Conservation (phyloP, 176 grass and related monocot genomes). For the Eremochloa ophiuroides region DNA sequence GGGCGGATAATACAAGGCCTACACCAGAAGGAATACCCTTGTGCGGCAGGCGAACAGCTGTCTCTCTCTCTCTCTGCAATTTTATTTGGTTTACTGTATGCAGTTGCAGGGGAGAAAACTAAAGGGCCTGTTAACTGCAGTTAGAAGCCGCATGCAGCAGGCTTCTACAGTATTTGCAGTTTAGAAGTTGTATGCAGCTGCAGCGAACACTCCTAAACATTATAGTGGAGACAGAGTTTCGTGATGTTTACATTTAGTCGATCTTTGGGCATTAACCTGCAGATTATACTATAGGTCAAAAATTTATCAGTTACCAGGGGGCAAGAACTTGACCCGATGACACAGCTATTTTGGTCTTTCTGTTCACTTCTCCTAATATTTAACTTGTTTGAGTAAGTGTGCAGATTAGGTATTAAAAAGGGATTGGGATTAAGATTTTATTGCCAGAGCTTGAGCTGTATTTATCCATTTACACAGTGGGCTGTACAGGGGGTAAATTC, state of each 20-base stretch:
- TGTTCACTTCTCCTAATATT: slow-evolving; percentile 31
- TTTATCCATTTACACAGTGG: slow-evolving; percentile 29
- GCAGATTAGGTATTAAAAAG: slow-evolving; percentile 56
- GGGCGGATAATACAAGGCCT: slow-evolving; percentile 37
- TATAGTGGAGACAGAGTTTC: slow-evolving; percentile 10
- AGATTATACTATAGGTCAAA: slow-evolving; percentile 37
- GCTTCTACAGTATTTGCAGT: not conserved
- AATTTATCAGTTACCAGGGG: not conserved
- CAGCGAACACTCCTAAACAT: slow-evolving; percentile 40
- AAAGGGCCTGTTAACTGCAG: not conserved
- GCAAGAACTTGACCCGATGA: slow-evolving; percentile 13
- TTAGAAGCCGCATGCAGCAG: not conserved
- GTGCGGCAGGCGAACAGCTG: slow-evolving; percentile 34
- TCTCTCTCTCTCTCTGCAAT: not conserved
- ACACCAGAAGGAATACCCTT: slow-evolving; percentile 37
- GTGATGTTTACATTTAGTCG: slow-evolving; percentile 8
- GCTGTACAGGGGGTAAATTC: slow-evolving; percentile 32
- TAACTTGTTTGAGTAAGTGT: slow-evolving; percentile 40
- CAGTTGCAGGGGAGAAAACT: not conserved
- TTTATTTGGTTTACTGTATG: not conserved
- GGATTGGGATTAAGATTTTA: slow-evolving; percentile 34
- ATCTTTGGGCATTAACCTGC: slow-evolving; percentile 28
- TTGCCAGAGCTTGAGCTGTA: slow-evolving; percentile 29
- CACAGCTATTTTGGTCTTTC: not conserved
- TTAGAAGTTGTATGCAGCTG: slow-evolving; percentile 44